Evolutionary conservation across 179 eudicot genomes (phyloP).

Genomic region (Camellia oleifera): DNA sequence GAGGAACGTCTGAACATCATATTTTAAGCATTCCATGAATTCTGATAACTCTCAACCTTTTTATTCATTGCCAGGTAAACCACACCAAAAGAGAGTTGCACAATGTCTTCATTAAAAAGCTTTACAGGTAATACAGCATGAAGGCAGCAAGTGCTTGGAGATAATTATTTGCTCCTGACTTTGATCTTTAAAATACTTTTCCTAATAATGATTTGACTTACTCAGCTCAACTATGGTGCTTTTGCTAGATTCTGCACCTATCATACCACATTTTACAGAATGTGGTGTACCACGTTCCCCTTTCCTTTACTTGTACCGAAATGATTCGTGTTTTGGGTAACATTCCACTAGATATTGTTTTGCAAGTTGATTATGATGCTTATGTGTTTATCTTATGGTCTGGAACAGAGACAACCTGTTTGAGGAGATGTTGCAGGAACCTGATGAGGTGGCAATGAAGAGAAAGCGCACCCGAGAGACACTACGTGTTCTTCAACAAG

Average conservation of each 20-base stretch:
- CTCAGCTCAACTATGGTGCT: not conserved
- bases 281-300: too few species aligned
- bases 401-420: conserved; percentile 45
- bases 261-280: too few species aligned
- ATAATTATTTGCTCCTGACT: not conserved
- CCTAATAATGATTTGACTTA: not conserved
- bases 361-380: not conserved
- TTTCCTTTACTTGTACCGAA: too few species aligned
- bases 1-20: not conserved
- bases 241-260: not conserved
- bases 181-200: too few species aligned
- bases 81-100: conserved; percentile 90
- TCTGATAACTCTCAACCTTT: not conserved
- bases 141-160: not conserved
- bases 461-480: conserved; percentile 74
- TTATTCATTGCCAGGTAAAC: conserved; percentile 56
- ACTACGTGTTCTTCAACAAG: conserved; percentile 72
- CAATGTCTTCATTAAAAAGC: conserved; percentile 78
- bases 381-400: conserved; percentile 15
- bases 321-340: too few species aligned
- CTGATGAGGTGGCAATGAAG: conserved; percentile 69
- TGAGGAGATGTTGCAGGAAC: conserved; percentile 94
- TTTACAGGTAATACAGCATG: conserved; percentile 61
- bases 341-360: not conserved
- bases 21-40: not conserved